Evolutionary conservation across 2,329 filamentous ascomycete species (phyloP).

Genomic region (Botrytis aclada): DNA sequence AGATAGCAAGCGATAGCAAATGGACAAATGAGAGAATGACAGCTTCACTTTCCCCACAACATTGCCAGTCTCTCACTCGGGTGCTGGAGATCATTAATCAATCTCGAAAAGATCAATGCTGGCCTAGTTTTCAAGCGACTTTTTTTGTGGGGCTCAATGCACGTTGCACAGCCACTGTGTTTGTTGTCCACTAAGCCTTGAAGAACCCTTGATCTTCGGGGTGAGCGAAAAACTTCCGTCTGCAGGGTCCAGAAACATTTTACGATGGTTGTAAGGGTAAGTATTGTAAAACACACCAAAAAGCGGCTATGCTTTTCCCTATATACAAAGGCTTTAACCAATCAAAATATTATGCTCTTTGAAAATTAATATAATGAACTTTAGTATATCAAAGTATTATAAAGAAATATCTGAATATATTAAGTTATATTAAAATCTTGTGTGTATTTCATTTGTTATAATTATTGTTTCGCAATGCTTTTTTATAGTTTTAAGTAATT

Average conservation of each 20-base stretch:
- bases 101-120: neutral
- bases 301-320: too few species aligned
- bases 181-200: neutral
- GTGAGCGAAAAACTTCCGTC: constrained; percentile 4
- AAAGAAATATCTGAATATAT: too few species aligned
- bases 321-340: too few species aligned
- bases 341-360: too few species aligned
- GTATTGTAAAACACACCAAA: too few species aligned
- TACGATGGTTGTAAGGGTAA: too few species aligned
- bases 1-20: neutral
- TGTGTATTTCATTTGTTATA: too few species aligned
- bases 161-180: constrained; percentile 12
- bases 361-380: too few species aligned
- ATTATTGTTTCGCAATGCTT: too few species aligned
- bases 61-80: neutral
- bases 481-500: too few species aligned
- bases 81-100: neutral
- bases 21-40: neutral
- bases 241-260: constrained; percentile 4
- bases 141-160: neutral
- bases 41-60: constrained; percentile 2
- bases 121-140: neutral
- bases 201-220: constrained; percentile 3
- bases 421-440: too few species aligned
- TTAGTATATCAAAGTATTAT: too few species aligned